These are phyloP conservation scores for Ustilago bromivora DNA, from an alignment of 1,284 basidiomycete genomes.

Conservation along the genomic window DNA sequence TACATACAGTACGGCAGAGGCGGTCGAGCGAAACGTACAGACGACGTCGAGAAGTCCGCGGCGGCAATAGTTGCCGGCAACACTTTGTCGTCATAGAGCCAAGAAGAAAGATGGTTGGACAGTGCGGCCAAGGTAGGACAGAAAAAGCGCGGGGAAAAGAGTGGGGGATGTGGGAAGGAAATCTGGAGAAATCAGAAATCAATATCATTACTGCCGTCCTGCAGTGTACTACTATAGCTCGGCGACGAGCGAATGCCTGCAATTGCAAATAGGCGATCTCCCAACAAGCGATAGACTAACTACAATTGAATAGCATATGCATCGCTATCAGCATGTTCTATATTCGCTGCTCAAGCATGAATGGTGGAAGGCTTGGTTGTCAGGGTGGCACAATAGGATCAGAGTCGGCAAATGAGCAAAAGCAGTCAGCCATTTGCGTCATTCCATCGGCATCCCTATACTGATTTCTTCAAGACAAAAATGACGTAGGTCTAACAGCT, in stretches of 20 bases:
- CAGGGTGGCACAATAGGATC: not conserved
- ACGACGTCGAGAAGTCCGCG: not conserved
- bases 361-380: not conserved
- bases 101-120: slow-evolving; percentile 8
- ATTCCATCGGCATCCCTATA: not conserved
- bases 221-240: not conserved
- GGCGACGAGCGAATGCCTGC: not conserved
- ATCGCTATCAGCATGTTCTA: not conserved
- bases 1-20: not conserved
- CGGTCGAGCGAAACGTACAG: not conserved
- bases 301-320: not conserved
- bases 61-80: not conserved
- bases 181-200: slow-evolving; percentile 14
- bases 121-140: not conserved
- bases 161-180: slow-evolving; percentile 13
- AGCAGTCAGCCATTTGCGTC: slow-evolving; percentile 13
- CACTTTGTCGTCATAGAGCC: slow-evolving; percentile 5
- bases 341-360: slow-evolving; percentile 3
- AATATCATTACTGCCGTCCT: not conserved
- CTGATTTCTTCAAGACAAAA: not conserved
- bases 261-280: not conserved
- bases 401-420: slow-evolving; percentile 6
- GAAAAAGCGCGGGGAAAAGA: slow-evolving; percentile 6
- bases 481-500: not conserved
- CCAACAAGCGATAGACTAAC: slow-evolving; percentile 4